Evolutionary conservation across 768 basidiomycete species (phyloP).

Genomic region (Suillus luteus): DNA sequence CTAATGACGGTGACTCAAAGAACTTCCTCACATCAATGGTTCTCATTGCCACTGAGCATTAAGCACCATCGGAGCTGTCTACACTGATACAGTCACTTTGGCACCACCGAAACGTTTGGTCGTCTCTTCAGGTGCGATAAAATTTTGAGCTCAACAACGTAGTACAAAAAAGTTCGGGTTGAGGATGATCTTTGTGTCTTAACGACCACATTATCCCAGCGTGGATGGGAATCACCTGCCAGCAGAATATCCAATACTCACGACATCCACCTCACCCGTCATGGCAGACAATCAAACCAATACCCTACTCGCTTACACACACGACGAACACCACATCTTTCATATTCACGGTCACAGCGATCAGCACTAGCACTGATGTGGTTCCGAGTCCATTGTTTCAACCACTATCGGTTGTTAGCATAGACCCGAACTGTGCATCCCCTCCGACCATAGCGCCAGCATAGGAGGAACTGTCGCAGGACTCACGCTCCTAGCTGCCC

Average conservation of each 20-base stretch:
- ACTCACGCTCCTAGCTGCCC: not conserved
- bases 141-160: not conserved
- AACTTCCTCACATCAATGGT: not conserved
- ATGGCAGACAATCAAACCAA: not conserved
- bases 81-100: not conserved
- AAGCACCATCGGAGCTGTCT: not conserved
- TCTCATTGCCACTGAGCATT: not conserved
- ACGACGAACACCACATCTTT: not conserved
- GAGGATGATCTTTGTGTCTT: not conserved
- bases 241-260: not conserved
- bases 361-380: not conserved
- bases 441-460: too few species aligned
- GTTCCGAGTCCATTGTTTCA: too few species aligned
- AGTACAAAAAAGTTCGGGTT: not conserved
- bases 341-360: not conserved
- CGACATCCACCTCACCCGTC: not conserved
- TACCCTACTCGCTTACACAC: not conserved
- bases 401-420: not conserved
- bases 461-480: not conserved
- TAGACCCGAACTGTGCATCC: not conserved
- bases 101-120: not conserved
- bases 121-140: not conserved
- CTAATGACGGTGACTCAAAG: too few species aligned
- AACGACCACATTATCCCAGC: not conserved
- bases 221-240: not conserved